Evolutionary conservation across 176 grass and related monocot genomes (phyloP).

Genomic region (Carex cristatella): DNA sequence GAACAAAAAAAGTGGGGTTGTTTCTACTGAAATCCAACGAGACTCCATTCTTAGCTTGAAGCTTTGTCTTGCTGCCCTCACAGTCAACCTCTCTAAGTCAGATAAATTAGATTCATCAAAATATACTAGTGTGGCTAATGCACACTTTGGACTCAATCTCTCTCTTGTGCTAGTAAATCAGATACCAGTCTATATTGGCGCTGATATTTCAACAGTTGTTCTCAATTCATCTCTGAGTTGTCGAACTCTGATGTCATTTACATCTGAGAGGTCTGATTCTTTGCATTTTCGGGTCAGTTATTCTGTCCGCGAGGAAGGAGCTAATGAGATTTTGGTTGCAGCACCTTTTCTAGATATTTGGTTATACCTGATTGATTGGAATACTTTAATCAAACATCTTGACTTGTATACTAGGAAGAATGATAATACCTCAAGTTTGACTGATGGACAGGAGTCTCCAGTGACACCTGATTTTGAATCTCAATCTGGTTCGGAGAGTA

Average conservation of each 20-base stretch:
- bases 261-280: slow-evolving; percentile 45
- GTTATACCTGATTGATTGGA: slow-evolving; percentile 82
- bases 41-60: slow-evolving; percentile 44
- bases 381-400: slow-evolving; percentile 49
- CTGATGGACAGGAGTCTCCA: slow-evolving; percentile 21
- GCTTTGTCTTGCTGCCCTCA: slow-evolving; percentile 53
- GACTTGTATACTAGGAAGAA: slow-evolving; percentile 37
- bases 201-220: slow-evolving; percentile 44
- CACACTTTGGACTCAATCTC: slow-evolving; percentile 48
- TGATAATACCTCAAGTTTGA: slow-evolving; percentile 29
- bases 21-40: slow-evolving; percentile 27
- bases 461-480: slow-evolving; percentile 35
- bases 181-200: slow-evolving; percentile 40
- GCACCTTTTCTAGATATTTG: slow-evolving; percentile 66
- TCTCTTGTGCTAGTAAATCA: slow-evolving; percentile 56
- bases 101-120: slow-evolving; percentile 38
- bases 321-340: slow-evolving; percentile 45
- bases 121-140: slow-evolving; percentile 48
- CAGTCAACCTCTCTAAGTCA: slow-evolving; percentile 46
- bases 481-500: slow-evolving; percentile 28
- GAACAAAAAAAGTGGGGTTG: slow-evolving; percentile 30
- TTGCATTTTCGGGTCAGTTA: slow-evolving; percentile 50
- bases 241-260: slow-evolving; percentile 42
- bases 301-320: slow-evolving; percentile 27
- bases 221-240: slow-evolving; percentile 37